A percentile compares a stretch with the other conserved stretches of the same genome.
phyloP scores from a whole-genome alignment of 768 basidiomycete species.

The Peribolospora kevripleyi region DNA sequence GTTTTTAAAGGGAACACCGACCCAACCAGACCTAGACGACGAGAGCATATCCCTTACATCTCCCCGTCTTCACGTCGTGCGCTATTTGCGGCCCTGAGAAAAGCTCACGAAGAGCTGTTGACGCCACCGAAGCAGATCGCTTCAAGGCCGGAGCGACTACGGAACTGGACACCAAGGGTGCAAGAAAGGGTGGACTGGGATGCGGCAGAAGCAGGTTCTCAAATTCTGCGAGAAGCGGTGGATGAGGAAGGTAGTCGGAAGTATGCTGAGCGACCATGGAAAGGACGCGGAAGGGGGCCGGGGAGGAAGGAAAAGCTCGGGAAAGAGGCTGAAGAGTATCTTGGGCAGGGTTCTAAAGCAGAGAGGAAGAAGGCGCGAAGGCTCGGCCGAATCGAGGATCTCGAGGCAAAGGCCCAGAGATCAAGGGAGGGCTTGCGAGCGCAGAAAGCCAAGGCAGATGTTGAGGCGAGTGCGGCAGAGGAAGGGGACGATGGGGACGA shows the following conservation, averaged over 20 bases:
- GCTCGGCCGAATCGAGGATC: conserved; percentile 3
- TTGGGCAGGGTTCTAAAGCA: not conserved
- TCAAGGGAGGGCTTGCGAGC: conserved; percentile 5
- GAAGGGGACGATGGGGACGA: not conserved
- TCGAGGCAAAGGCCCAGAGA: conserved; percentile 9
- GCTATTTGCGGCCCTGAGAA: conserved; percentile 39
- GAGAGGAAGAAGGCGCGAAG: conserved; percentile 13
- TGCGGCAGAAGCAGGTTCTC: conserved; percentile 12
- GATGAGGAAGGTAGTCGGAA: too few relatives aligned
- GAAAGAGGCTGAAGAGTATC: too few relatives aligned
- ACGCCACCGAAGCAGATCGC: conserved; percentile 37
- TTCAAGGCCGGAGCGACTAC: conserved; percentile 27
- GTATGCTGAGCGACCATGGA: too few relatives aligned
- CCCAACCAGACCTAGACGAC: conserved; percentile 15
- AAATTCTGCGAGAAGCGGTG: not conserved
- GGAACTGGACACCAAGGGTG: conserved; percentile 42
- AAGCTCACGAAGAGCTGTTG: conserved; percentile 41
- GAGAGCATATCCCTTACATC: conserved; percentile 33
- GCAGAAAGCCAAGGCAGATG: not conserved
- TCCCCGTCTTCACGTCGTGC: conserved; percentile 37
- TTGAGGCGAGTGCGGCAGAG: conserved; percentile 19
- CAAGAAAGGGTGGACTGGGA: conserved; percentile 51
- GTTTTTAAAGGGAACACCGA: too few relatives aligned
- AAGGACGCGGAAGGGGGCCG: too few relatives aligned
- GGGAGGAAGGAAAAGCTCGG: too few relatives aligned